These are phyloP conservation scores for Apiospora pterosperma DNA, from an alignment of 2,329 filamentous ascomycete genomes.

Conservation along the genomic window DNA sequence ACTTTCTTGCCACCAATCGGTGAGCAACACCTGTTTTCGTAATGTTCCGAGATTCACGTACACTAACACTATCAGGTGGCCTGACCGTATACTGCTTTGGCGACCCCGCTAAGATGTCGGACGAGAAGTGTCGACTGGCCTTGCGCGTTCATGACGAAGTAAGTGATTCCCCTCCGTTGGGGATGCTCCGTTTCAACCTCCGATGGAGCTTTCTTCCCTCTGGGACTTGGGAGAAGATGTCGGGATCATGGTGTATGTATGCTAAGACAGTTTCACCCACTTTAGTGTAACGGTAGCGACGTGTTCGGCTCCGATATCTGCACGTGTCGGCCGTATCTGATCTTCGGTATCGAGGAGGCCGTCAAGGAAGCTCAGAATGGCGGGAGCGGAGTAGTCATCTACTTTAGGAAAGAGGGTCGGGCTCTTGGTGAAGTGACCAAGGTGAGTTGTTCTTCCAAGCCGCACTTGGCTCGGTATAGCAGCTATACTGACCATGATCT, in stretches of 20 bases:
- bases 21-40: slow-evolving; percentile 24
- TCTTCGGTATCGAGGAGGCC: slow-evolving; percentile 95
- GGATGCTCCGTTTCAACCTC: not conserved
- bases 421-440: slow-evolving; percentile 95
- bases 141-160: slow-evolving; percentile 74
- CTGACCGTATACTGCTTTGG: slow-evolving; percentile 97
- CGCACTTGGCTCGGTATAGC: not conserved
- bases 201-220: slow-evolving; percentile 7
- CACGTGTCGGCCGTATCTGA: slow-evolving; percentile 91
- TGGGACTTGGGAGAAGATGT: not conserved
- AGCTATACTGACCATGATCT: slow-evolving; percentile 15
- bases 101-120: slow-evolving; percentile 88
- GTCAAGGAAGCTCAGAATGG: slow-evolving; percentile 96
- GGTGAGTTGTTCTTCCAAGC: slow-evolving; percentile 39
- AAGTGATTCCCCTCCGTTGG: slow-evolving; percentile 13
- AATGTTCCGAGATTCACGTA: not conserved
- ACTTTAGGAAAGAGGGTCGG: slow-evolving; percentile 96
- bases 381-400: slow-evolving; percentile 92
- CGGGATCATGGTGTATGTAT: not conserved
- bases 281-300: slow-evolving; percentile 86
- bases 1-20: slow-evolving; percentile 92
- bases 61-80: slow-evolving; percentile 50
- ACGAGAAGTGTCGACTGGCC: slow-evolving; percentile 76
- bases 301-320: slow-evolving; percentile 98
- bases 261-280: not conserved